Conservation (phyloP, 208 protist genomes). For the Wallacemonas collosoma region DNA sequence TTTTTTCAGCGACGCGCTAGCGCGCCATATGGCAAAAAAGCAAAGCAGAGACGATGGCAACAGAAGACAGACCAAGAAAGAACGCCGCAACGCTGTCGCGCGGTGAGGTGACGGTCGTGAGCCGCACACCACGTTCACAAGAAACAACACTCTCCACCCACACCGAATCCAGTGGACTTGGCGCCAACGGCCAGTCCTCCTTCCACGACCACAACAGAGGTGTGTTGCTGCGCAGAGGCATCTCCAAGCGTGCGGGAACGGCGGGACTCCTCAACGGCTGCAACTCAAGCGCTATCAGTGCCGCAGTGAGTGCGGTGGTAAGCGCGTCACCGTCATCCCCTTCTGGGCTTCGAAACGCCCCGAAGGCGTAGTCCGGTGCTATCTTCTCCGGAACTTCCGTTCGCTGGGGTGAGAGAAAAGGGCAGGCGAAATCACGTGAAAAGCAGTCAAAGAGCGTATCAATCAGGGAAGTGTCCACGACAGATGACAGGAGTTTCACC, state of each 20-base stretch:
- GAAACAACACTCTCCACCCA: constrained; percentile 1
- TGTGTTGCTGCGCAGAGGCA: neutral
- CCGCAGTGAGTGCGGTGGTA: neutral
- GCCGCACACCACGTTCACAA: neutral
- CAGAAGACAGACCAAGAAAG: neutral
- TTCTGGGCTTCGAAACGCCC: neutral
- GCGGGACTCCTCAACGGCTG: constrained; percentile 5
- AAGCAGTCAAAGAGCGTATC: constrained; percentile 6
- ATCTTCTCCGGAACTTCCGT: neutral
- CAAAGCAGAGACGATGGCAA: neutral
- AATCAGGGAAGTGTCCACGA: neutral
- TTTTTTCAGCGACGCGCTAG: neutral
- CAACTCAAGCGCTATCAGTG: neutral
- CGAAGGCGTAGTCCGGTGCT: neutral
- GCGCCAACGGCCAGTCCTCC: neutral
- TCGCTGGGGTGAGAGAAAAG: neutral
- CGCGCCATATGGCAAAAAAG: constrained; percentile 1
- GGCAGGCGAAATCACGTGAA: neutral
- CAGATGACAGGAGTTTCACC: neutral
- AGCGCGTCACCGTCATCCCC: neutral
- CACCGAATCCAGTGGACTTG: neutral
- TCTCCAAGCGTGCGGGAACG: neutral
- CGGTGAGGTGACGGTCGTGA: constrained; percentile 1
- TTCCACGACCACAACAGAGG: neutral
- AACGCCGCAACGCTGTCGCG: neutral